Evolutionary conservation across 495 filamentous ascomycete species (phyloP).

Genomic region (Halenospora varia): DNA sequence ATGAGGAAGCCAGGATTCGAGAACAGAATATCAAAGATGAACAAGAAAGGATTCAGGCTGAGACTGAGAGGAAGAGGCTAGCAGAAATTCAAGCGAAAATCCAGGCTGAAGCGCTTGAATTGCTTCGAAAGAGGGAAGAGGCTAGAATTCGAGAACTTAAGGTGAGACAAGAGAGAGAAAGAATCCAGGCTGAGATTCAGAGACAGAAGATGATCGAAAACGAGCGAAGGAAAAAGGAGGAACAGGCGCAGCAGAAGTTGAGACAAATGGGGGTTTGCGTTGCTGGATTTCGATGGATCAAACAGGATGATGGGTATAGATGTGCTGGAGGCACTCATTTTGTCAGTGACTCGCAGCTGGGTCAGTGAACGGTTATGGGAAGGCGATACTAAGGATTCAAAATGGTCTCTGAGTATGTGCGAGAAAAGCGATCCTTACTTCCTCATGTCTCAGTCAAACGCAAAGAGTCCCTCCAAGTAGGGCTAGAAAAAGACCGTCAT

Average conservation of each 20-base stretch:
- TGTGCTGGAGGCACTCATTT: constrained; percentile 51
- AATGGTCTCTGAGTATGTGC: too few species aligned
- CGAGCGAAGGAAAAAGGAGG: constrained; percentile 34
- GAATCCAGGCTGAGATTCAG: constrained; percentile 19
- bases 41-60: too few species aligned
- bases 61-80: constrained; percentile 22
- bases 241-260: constrained; percentile 39
- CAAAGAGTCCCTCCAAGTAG: too few species aligned
- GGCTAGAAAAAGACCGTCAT: too few species aligned
- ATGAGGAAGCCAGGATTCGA: too few species aligned
- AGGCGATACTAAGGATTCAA: too few species aligned
- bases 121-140: constrained; percentile 30
- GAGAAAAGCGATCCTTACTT: too few species aligned
- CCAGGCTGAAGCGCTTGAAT: constrained; percentile 6
- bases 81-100: constrained; percentile 17
- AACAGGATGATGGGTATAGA: constrained; percentile 45
- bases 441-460: too few species aligned
- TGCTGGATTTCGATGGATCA: constrained; percentile 51
- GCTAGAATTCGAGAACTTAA: constrained; percentile 31
- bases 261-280: constrained; percentile 45
- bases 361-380: too few species aligned
- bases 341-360: constrained; percentile 32
- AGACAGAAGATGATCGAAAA: constrained; percentile 10
- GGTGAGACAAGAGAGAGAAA: constrained; percentile 28
- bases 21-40: too few species aligned